These are phyloP conservation scores for Amylostereum areolatum DNA, from an alignment of 1,284 basidiomycete species.

Conservation along the genomic window DNA sequence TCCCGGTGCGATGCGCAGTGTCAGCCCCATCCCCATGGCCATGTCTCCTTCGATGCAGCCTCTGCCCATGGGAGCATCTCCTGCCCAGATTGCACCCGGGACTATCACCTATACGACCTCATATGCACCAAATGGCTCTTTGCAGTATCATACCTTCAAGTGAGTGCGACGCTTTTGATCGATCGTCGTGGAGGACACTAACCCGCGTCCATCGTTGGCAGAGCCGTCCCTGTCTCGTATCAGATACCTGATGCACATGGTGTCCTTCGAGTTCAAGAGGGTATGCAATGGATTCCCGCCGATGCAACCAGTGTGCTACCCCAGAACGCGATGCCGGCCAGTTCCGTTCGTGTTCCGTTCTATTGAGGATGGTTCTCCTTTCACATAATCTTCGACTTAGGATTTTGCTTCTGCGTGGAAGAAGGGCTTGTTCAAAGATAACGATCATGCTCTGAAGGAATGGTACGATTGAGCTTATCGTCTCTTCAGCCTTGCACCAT, in stretches of 20 bases:
- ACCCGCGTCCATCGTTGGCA: slow-evolving; percentile 17
- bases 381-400: slow-evolving; percentile 23
- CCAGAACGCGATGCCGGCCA: slow-evolving; percentile 51
- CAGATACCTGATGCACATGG: slow-evolving; percentile 71
- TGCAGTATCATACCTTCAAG: slow-evolving; percentile 68
- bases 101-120: slow-evolving; percentile 66
- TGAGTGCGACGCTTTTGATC: slow-evolving; percentile 24
- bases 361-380: slow-evolving; percentile 2
- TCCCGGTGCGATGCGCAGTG: neutral
- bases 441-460: slow-evolving; percentile 37
- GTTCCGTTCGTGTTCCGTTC: slow-evolving; percentile 33
- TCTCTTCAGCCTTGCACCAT: too few species aligned
- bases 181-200: slow-evolving; percentile 4
- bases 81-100: slow-evolving; percentile 43
- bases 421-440: slow-evolving; percentile 33
- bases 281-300: slow-evolving; percentile 72
- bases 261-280: slow-evolving; percentile 52
- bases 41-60: slow-evolving; percentile 1
- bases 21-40: neutral
- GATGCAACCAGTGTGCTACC: slow-evolving; percentile 59
- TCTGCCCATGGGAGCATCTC: slow-evolving; percentile 11
- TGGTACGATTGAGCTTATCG: slow-evolving; percentile 33
- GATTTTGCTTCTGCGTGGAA: slow-evolving; percentile 55
- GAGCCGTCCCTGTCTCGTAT: slow-evolving; percentile 61
- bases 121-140: slow-evolving; percentile 48